Evolutionary conservation across 441 rosid genomes (phyloP), one percentile per base, ranked within the genome.

Genomic region (Rhodomyrtus psidioides): DNA sequence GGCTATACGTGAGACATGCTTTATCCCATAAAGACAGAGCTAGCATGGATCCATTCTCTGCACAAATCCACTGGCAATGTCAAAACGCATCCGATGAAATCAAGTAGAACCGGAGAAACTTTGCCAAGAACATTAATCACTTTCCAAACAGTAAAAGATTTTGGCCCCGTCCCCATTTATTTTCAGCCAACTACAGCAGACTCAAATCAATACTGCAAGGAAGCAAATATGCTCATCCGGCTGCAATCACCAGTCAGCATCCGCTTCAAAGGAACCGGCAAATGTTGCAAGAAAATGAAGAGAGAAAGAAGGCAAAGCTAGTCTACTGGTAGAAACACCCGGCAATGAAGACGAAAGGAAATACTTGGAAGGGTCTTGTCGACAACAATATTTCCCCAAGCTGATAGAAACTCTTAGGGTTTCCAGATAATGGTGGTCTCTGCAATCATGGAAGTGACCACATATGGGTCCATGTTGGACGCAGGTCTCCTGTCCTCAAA

Each of bases 401-500:
- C n/a, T 21, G 79, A 10, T n/a, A 70, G 79, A 12, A 70, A 70
- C 79, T 34, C 79, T 65, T 70, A 70, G 21, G 79, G 49, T 70
- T 70, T 70, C 79, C 79, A 34, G 79, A 21, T 70, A 70, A 70
- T 70, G 49, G 79, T 70, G 46, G 79, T 70, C 79, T 70, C 79
- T 21, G 79, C 79, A 70, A 70, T 70, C 79, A 70, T 70, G 79
- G 79, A 70, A 70, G 79, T 70, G 26, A 70, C 79, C 46, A 70
- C 79, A 6, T 70, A 70, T 34, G 79, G 79, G 79, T 70, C 79
- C 79, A 70, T 70, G 79, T 70, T 70, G 7, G 79, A 70, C 49
- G 85, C 85, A 0, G 85, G 85, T 57, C 85, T 44, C 70, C 85
- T 83, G 85, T 83, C 85, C 85, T 83, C 85, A 46, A 83, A 83